phyloP scores from a whole-genome alignment of 2,329 filamentous ascomycete genomes.

The Lecanicillium sp. region DNA sequence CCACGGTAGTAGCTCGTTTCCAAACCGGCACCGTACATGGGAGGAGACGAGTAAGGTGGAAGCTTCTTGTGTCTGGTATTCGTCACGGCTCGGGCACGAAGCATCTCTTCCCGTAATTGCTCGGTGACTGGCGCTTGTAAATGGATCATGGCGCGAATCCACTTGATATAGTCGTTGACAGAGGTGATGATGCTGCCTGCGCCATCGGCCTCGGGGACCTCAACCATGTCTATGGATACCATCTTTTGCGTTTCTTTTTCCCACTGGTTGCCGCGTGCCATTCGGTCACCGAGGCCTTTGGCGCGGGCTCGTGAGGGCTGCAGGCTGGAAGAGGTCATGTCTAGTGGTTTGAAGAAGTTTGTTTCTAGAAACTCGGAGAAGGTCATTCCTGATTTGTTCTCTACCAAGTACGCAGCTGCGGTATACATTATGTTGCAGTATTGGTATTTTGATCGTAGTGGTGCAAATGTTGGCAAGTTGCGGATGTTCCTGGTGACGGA shows the following conservation, averaged over 20 bases:
- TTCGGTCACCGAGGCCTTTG: slow-evolving; percentile 13
- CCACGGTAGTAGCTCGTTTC: slow-evolving; percentile 15
- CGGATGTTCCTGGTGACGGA: slow-evolving; percentile 19
- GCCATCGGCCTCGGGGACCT: slow-evolving; percentile 19
- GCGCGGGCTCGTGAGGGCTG: slow-evolving; percentile 11
- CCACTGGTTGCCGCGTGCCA: slow-evolving; percentile 15
- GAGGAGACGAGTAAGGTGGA: slow-evolving; percentile 7
- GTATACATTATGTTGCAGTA: slow-evolving; percentile 23
- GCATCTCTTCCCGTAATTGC: slow-evolving; percentile 15
- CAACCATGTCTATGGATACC: slow-evolving; percentile 1
- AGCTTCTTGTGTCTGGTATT: slow-evolving; percentile 9
- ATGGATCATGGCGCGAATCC: slow-evolving; percentile 19
- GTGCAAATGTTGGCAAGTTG: slow-evolving; percentile 16
- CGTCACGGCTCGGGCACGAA: slow-evolving; percentile 12
- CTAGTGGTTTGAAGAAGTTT: slow-evolving; percentile 17
- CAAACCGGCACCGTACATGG: slow-evolving; percentile 15
- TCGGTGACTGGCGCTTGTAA: slow-evolving; percentile 15
- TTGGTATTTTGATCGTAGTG: slow-evolving; percentile 14
- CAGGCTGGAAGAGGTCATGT: slow-evolving; percentile 18
- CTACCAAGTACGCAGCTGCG: slow-evolving; percentile 16
- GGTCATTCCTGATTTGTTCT: slow-evolving; percentile 10
- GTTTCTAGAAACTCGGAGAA: slow-evolving; percentile 16
- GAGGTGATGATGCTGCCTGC: slow-evolving; percentile 20
- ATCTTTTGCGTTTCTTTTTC: slow-evolving; percentile 6
- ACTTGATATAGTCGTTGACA: slow-evolving; percentile 20